Evolutionary conservation across 345 rosid genomes (phyloP).

Genomic region (Gossypium herbaceum): DNA sequence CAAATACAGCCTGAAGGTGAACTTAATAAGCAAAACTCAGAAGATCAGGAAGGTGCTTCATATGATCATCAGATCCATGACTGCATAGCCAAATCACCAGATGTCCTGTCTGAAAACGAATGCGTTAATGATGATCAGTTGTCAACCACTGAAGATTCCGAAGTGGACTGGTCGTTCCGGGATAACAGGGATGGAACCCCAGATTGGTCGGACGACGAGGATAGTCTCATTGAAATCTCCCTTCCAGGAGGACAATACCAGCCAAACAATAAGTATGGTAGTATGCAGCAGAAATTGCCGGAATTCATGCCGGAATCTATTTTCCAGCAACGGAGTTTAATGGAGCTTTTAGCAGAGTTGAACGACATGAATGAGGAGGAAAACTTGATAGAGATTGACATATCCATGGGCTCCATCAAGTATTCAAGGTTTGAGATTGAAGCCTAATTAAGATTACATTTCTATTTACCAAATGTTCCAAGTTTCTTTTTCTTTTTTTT

Average conservation of each 20-base stretch:
- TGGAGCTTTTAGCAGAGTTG: conserved; percentile 48
- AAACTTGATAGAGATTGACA: conserved; percentile 81
- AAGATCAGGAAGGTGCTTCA: not conserved
- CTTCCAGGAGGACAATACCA: conserved; percentile 58
- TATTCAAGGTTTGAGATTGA: conserved; percentile 67
- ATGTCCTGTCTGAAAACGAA: conserved; percentile 31
- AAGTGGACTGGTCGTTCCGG: conserved; percentile 33
- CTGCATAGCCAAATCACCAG: conserved; percentile 11
- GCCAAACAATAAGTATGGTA: conserved; percentile 15
- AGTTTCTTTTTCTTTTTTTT: conserved; percentile 6
- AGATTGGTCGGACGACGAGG: conserved; percentile 49
- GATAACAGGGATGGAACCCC: conserved; percentile 29
- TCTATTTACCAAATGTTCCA: not conserved
- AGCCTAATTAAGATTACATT: conserved; percentile 10
- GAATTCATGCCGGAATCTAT: conserved; percentile 30
- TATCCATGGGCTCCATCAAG: conserved; percentile 75
- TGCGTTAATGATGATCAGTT: conserved; percentile 18
- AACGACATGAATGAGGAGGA: conserved; percentile 68
- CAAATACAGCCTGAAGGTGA: not conserved
- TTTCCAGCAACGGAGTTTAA: conserved; percentile 32
- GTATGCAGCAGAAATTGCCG: conserved; percentile 27
- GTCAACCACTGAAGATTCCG: conserved; percentile 46
- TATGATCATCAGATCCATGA: conserved; percentile 11
- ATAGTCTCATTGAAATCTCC: conserved; percentile 65
- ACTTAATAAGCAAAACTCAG: conserved; percentile 6